phyloP scores from a whole-genome alignment of 2,329 filamentous ascomycete species.

The Phaeosphaeriaceae sp. region DNA sequence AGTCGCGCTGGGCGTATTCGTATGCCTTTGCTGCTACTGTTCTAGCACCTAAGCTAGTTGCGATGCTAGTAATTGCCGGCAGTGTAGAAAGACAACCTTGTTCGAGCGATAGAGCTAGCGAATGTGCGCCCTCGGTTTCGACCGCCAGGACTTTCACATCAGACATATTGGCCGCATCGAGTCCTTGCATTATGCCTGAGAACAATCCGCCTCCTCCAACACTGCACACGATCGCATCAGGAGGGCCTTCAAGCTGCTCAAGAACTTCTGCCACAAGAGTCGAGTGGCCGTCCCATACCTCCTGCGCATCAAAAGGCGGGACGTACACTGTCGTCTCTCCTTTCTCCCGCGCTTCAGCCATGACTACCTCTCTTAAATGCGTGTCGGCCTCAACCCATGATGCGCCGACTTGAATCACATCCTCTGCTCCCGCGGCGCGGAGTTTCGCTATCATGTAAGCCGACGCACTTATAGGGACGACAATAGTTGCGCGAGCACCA shows the following conservation, averaged over 20 bases:
- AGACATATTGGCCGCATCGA: conserved; percentile 53
- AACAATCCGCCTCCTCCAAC: conserved; percentile 81
- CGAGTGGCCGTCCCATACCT: conserved; percentile 69
- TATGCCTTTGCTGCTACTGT: conserved; percentile 71
- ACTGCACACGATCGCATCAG: conserved; percentile 75
- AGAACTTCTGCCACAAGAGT: conserved; percentile 61
- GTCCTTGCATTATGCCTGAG: conserved; percentile 73
- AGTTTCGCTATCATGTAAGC: conserved; percentile 74
- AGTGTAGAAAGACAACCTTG: conserved; percentile 66
- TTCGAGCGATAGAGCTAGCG: conserved; percentile 67
- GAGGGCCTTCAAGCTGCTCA: conserved; percentile 47
- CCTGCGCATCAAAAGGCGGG: conserved; percentile 70
- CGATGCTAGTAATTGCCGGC: conserved; percentile 74
- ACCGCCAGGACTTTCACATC: conserved; percentile 66
- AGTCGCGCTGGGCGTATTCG: conserved; percentile 60
- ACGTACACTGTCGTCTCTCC: conserved; percentile 60
- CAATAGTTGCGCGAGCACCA: conserved; percentile 70
- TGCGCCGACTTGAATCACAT: conserved; percentile 70
- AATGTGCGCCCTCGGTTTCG: conserved; percentile 77
- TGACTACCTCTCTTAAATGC: conserved; percentile 65
- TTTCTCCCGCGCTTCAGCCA: conserved; percentile 38
- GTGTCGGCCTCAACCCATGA: conserved; percentile 72
- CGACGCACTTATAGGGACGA: conserved; percentile 70
- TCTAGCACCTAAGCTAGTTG: conserved; percentile 73
- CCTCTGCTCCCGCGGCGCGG: conserved; percentile 65